Percentiles rank a stretch among this genome's conserved stretches.
These are phyloP conservation scores for Mycena kentingensis DNA, from an alignment of 768 basidiomycete genomes.

Conservation along the genomic window DNA sequence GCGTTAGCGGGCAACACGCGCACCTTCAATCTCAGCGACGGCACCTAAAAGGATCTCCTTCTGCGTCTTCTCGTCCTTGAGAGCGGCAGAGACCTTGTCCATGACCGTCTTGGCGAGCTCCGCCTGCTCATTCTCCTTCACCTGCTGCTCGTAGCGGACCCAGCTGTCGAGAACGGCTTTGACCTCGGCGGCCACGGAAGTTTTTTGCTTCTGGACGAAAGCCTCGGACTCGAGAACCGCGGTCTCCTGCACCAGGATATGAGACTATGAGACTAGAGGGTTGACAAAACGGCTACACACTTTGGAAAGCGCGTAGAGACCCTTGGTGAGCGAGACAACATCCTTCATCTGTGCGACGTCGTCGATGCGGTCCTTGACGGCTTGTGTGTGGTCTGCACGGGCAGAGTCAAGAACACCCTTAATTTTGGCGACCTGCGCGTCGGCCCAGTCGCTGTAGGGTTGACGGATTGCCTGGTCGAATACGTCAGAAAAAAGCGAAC, in stretches of 20 bases:
- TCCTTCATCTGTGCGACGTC: slow-evolving; percentile 95
- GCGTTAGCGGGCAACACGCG: slow-evolving; percentile 41
- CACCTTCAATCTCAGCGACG: slow-evolving; percentile 90
- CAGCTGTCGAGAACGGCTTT: slow-evolving; percentile 96
- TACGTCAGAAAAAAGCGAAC: slow-evolving; percentile 20
- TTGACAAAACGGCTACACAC: slow-evolving; percentile 42
- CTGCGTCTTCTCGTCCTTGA: slow-evolving; percentile 89
- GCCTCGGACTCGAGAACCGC: slow-evolving; percentile 86
- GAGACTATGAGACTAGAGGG: not conserved
- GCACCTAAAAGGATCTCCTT: slow-evolving; percentile 78
- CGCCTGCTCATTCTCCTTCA: slow-evolving; percentile 94
- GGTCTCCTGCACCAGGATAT: slow-evolving; percentile 64
- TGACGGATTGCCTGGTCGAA: slow-evolving; percentile 66
- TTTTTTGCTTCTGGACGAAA: slow-evolving; percentile 90
- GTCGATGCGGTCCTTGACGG: slow-evolving; percentile 90
- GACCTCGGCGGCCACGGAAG: slow-evolving; percentile 82
- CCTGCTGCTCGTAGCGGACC: slow-evolving; percentile 97
- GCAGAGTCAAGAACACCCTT: slow-evolving; percentile 78
- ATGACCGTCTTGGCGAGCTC: slow-evolving; percentile 88
- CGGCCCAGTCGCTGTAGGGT: slow-evolving; percentile 93
- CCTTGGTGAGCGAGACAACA: slow-evolving; percentile 87
- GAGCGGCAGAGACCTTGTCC: slow-evolving; percentile 77
- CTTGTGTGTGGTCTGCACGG: slow-evolving; percentile 87
- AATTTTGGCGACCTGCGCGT: slow-evolving; percentile 83
- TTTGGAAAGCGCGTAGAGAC: slow-evolving; percentile 91